Conservation (phyloP, 768 basidiomycete species). For the Russula earlei region DNA sequence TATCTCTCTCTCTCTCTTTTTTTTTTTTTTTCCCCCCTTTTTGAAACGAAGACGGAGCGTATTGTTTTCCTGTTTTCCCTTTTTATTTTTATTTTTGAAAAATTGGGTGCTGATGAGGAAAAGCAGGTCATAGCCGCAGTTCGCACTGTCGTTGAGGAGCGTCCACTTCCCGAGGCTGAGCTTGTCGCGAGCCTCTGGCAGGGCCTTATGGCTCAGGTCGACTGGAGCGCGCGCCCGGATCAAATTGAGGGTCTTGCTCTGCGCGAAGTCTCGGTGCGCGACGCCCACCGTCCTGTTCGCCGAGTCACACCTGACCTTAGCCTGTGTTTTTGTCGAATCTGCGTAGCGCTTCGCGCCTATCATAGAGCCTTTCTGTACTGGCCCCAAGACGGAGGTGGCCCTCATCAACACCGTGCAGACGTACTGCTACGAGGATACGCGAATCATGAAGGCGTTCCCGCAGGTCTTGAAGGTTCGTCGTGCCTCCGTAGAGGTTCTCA, state of each 20-base stretch:
- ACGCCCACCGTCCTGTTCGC: not conserved
- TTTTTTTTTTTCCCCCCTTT: not conserved
- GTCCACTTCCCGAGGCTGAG: slow-evolving; percentile 77
- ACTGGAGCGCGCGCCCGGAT: slow-evolving; percentile 84
- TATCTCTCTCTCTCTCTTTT: too few species aligned
- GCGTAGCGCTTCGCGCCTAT: slow-evolving; percentile 72
- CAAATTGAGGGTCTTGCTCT: slow-evolving; percentile 87
- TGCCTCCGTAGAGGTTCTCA: not conserved
- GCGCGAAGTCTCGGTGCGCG: slow-evolving; percentile 74
- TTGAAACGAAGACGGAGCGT: too few species aligned
- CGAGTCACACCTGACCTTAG: not conserved
- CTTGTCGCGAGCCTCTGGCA: slow-evolving; percentile 87
- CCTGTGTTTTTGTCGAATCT: not conserved
- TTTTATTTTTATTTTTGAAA: not conserved
- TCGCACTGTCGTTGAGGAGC: slow-evolving; percentile 62
- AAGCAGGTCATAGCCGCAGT: slow-evolving; percentile 69
- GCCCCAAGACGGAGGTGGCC: slow-evolving; percentile 84
- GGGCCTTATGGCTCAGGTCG: slow-evolving; percentile 78
- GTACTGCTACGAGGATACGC: slow-evolving; percentile 94
- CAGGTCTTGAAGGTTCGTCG: slow-evolving; percentile 75
- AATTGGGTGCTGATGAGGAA: not conserved
- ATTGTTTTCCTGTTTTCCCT: not conserved
- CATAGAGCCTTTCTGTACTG: slow-evolving; percentile 82
- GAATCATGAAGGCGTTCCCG: slow-evolving; percentile 89
- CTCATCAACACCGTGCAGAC: slow-evolving; percentile 93